phyloP scores from a whole-genome alignment of 495 filamentous ascomycete genomes.

The Trichoderma reesei region DNA sequence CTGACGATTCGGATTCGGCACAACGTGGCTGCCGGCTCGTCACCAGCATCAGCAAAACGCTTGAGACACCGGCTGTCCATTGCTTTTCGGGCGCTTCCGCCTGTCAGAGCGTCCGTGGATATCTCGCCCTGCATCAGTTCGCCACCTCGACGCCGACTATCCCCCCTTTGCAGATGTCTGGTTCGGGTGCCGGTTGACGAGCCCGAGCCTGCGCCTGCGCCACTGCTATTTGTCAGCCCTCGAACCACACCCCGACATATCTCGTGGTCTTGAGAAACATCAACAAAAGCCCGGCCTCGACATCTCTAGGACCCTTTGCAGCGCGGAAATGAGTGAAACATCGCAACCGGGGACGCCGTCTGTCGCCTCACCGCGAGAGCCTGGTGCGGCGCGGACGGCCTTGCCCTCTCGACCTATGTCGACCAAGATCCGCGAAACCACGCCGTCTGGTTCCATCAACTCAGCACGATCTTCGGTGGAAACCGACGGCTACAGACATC shows the following conservation, averaged over 20 bases:
- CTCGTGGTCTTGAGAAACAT: not conserved
- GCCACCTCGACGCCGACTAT: conserved; percentile 1
- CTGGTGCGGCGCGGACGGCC: conserved; percentile 6
- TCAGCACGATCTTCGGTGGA: conserved; percentile 1
- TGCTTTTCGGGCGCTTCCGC: not conserved
- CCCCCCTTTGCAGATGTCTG: not conserved
- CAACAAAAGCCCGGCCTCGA: not conserved
- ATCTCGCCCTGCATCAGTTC: not conserved
- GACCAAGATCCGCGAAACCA: not conserved
- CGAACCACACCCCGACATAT: not conserved
- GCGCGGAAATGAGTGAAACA: conserved; percentile 2
- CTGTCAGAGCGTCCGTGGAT: not conserved
- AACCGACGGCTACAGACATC: not conserved
- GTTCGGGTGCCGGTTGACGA: not conserved
- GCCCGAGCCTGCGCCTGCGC: not conserved
- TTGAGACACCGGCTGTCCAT: not conserved
- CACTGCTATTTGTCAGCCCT: conserved; percentile 4
- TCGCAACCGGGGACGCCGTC: conserved; percentile 1
- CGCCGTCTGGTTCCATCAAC: not conserved
- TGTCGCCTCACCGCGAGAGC: not conserved
- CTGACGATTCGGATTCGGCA: conserved; percentile 3
- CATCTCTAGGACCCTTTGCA: not conserved
- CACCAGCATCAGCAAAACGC: not conserved
- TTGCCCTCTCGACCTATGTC: conserved; percentile 12
- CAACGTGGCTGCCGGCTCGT: not conserved